Percentiles rank a stretch among this genome's conserved stretches.
Evolutionary conservation across 768 basidiomycete species (phyloP).

Genomic region (Hebeloma cylindrosporum): DNA sequence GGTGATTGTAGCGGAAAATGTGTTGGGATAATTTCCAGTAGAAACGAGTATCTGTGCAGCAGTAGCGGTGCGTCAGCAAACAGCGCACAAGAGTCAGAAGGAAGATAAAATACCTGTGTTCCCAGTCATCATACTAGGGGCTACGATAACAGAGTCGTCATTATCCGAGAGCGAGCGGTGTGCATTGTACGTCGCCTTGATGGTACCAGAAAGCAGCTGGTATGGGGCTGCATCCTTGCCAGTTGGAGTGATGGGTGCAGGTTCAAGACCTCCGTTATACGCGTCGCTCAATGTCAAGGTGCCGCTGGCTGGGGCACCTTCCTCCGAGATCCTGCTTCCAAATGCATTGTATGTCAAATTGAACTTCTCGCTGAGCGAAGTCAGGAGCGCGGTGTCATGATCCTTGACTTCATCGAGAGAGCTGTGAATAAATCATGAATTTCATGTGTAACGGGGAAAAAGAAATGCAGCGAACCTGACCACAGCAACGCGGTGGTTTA

Average conservation of each 20-base stretch:
- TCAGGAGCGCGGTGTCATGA: conserved; percentile 46
- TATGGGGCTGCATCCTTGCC: conserved; percentile 46
- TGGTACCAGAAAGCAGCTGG: conserved; percentile 58
- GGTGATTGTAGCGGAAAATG: conserved; percentile 70
- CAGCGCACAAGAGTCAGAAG: conserved; percentile 3
- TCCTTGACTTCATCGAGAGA: conserved; percentile 44
- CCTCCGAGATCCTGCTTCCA: conserved; percentile 39
- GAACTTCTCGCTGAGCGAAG: conserved; percentile 46
- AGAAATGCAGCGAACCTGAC: conserved; percentile 42
- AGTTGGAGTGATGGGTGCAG: conserved; percentile 63
- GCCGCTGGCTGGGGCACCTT: conserved; percentile 39
- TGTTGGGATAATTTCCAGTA: conserved; percentile 58
- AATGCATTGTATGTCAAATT: conserved; percentile 64
- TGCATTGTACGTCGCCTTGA: conserved; percentile 58
- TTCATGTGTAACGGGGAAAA: conserved; percentile 8
- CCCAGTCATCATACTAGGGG: conserved; percentile 58
- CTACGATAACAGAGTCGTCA: conserved; percentile 40
- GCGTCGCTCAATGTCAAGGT: conserved; percentile 52
- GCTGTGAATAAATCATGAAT: conserved; percentile 19
- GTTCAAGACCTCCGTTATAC: conserved; percentile 53
- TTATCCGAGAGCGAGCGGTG: conserved; percentile 40
- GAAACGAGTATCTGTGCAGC: conserved; percentile 49
- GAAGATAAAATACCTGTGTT: conserved; percentile 56
- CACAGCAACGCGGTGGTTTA: conserved; percentile 72
- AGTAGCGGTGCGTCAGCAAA: conserved; percentile 20